Base-by-base conservation (phyloP, 139 green algal genomes). In the Limnomonas spitsbergensis region DNA sequence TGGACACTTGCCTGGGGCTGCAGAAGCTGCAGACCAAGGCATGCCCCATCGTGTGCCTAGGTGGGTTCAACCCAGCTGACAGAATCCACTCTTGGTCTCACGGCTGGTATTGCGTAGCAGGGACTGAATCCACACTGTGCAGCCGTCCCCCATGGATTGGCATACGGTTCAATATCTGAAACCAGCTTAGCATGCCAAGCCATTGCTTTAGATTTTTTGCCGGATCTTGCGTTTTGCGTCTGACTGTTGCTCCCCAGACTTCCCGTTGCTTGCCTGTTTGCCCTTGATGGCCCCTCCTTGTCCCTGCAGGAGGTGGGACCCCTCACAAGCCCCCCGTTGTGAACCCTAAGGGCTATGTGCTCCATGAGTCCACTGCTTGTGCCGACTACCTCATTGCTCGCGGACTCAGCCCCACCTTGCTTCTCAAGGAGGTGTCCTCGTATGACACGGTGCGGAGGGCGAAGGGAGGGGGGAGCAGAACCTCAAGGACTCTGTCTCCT, bases 371-470 rank as follows among this genome's bases (percentile, higher is more conserved):
- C 9, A 92, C 90, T 2, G 80, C 83, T 2, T 93, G 90, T 73
- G 87, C 91, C 1, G 40, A 80, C 3, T 92, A 93, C 78, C 84
- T 96, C 2, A 86, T 94, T 32, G 36, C 20, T 47, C 26, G 53
- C 39, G 80, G 83, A 31, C 78, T 78, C n/a, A 61, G 92, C 1
- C 69, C 80, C 9, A 38, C 77, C 0, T 27, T 27, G 1, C 47
- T 94, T 2, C 77, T 95, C 9, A 94, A 95, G 56, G 92, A 97
- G 56, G 73, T 78, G 1, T 87, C 90, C 6, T 91, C 82, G 31
- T 95, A 93, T 80, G 92, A 97, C 86, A 97, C 92, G 2, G 88
- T 83, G 38, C 94, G 1, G 78, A 78, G 9, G 32, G 69, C 24
- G 36, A 42, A 53, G 9, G n/a, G n/a, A n/a, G n/a, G n/a, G n/a